A percentile compares a stretch with the other conserved stretches of the same genome.
These are phyloP conservation scores for Cavenderia fasciculata DNA, from an alignment of 78 protist genomes.

Conservation along the genomic window DNA sequence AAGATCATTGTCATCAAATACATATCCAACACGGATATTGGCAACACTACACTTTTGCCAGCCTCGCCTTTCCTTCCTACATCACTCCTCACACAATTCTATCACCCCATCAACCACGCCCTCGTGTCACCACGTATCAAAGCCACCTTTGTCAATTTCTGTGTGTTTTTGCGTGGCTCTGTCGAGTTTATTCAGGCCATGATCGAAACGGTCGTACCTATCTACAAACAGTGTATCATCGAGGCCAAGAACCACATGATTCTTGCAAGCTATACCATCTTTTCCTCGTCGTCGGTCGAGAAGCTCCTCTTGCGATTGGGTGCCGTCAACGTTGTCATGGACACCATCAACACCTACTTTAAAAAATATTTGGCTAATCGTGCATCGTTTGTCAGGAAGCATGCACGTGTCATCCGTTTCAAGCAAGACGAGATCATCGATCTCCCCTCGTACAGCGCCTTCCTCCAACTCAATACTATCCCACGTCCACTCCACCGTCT, in stretches of 20 bases:
- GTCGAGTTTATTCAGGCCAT: constrained; percentile 25
- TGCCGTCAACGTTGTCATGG: constrained; percentile 44
- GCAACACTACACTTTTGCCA: constrained; percentile 11
- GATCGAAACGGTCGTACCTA: constrained; percentile 33
- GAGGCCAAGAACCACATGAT: constrained; percentile 31
- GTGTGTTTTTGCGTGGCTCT: constrained; percentile 64
- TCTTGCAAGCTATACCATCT: not conserved
- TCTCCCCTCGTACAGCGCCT: not conserved
- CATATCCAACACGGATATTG: constrained; percentile 53
- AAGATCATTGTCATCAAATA: constrained; percentile 58
- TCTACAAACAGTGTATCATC: constrained; percentile 48
- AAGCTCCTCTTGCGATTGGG: not conserved
- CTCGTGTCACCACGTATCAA: not conserved
- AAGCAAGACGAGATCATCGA: not conserved
- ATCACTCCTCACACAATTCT: constrained; percentile 23
- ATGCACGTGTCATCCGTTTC: not conserved
- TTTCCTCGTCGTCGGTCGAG: constrained; percentile 14
- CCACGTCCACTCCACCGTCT: not conserved
- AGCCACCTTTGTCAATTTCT: constrained; percentile 22
- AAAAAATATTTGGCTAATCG: not conserved
- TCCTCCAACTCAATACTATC: not conserved
- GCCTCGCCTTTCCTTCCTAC: constrained; percentile 36
- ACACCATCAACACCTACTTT: constrained; percentile 25
- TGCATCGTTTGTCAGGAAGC: not conserved
- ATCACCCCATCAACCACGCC: constrained; percentile 19